phyloP scores from a whole-genome alignment of 1,284 basidiomycete genomes.

The Cutaneotrichosporon arboriforme region DNA sequence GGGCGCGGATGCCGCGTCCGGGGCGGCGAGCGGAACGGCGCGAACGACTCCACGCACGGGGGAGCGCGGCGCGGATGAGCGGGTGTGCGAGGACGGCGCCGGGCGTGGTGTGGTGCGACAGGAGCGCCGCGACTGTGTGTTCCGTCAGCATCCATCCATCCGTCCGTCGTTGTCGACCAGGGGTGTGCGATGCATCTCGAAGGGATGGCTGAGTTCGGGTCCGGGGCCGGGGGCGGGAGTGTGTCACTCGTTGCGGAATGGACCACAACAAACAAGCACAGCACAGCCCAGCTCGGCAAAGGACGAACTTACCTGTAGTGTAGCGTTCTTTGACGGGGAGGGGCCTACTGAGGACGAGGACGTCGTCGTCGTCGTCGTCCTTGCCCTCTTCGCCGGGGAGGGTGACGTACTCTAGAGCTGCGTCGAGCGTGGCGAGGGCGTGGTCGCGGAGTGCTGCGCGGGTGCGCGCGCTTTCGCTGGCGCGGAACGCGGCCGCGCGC shows the following conservation, averaged over 20 bases:
- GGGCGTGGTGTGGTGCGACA: slow-evolving; percentile 20
- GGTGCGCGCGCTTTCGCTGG: slow-evolving; percentile 8
- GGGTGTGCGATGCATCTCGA: background rate
- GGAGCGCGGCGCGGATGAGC: slow-evolving; percentile 16
- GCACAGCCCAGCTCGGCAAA: too few relatives aligned
- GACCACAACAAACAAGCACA: background rate
- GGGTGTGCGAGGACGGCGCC: slow-evolving; percentile 18
- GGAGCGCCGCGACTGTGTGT: slow-evolving; percentile 15
- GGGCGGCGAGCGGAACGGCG: slow-evolving; percentile 3
- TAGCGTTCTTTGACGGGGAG: slow-evolving; percentile 6
- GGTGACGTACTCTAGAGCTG: slow-evolving; percentile 13
- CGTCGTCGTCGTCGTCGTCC: slow-evolving; percentile 21
- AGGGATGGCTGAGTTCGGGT: background rate
- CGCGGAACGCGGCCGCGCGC: slow-evolving; percentile 17
- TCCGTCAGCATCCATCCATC: background rate
- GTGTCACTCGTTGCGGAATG: background rate
- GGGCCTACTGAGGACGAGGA: slow-evolving; percentile 13
- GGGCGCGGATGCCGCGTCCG: slow-evolving; percentile 4
- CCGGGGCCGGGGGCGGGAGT: background rate
- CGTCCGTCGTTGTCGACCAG: background rate
- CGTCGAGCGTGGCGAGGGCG: slow-evolving; percentile 11
- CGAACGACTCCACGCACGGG: slow-evolving; percentile 15
- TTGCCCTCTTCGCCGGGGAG: slow-evolving; percentile 3
- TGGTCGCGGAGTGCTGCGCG: slow-evolving; percentile 15
- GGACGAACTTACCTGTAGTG: slow-evolving; percentile 15